phyloP scores from a whole-genome alignment of 23 red algal species.

The Agarophyton chilense region DNA sequence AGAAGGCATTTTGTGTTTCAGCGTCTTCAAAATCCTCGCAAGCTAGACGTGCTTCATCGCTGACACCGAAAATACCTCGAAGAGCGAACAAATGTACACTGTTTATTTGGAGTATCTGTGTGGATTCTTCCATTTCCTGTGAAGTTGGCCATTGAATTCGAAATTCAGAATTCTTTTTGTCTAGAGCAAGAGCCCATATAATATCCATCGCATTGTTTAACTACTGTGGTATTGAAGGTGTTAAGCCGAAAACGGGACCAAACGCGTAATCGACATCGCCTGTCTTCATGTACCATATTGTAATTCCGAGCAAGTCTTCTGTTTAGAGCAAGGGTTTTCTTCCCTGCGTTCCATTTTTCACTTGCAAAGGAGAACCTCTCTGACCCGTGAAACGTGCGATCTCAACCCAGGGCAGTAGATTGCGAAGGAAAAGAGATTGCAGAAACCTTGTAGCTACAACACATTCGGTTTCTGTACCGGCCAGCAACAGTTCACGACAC shows the following conservation, averaged over 20 bases:
- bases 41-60: not conserved
- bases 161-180: not conserved
- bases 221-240: conserved; percentile 22
- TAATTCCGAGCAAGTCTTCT: not conserved
- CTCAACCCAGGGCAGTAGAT: no score
- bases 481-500: no score
- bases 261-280: not conserved
- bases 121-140: conserved; percentile 7
- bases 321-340: not conserved
- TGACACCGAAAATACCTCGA: not conserved
- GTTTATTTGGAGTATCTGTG: not conserved
- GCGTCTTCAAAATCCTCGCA: conserved; percentile 10
- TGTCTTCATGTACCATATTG: not conserved
- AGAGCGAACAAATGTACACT: not conserved
- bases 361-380: no score
- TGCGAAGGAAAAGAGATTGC: no score
- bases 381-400: no score
- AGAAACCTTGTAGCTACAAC: no score
- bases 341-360: no score
- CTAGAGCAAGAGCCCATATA: not conserved
- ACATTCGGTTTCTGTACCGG: no score
- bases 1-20: conserved; percentile 41
- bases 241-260: conserved; percentile 12
- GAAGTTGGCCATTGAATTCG: conserved; percentile 15
- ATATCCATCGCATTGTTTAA: not conserved